Percentiles rank a stretch among this genome's conserved stretches.
Conservation (phyloP, 371 early-diverging fungal species). For the Zancudomyces culisetae region DNA sequence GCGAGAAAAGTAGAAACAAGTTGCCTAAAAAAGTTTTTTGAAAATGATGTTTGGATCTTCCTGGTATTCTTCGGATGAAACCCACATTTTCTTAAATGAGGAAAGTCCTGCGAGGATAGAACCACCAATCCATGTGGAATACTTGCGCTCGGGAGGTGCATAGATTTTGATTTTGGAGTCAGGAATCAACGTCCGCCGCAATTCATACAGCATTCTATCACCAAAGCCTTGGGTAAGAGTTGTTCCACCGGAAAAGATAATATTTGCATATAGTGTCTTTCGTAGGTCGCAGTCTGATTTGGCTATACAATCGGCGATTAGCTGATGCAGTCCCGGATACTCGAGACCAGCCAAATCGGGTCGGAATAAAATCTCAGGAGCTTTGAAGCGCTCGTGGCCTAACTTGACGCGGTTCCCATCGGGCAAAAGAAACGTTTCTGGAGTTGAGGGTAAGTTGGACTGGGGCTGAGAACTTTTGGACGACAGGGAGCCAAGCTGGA, state of each 20-base stretch:
- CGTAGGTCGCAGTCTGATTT: conserved; percentile 83
- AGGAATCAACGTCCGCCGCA: conserved; percentile 58
- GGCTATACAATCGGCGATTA: conserved; percentile 71
- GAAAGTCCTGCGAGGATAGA: conserved; percentile 84
- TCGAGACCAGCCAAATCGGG: conserved; percentile 79
- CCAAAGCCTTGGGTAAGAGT: conserved; percentile 78
- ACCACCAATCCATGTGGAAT: conserved; percentile 95
- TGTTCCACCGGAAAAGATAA: conserved; percentile 86
- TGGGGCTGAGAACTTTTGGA: conserved; percentile 5
- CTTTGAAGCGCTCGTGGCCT: conserved; percentile 59
- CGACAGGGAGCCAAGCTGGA: conserved; percentile 3
- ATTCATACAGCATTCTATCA: conserved; percentile 75
- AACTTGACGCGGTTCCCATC: conserved; percentile 82
- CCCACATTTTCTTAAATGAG: conserved; percentile 91
- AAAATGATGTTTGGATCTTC: conserved; percentile 68
- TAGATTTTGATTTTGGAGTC: conserved; percentile 89
- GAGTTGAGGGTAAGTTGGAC: not conserved
- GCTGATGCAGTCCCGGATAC: conserved; percentile 73
- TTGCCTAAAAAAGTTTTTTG: conserved; percentile 54
- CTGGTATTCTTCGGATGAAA: conserved; percentile 64
- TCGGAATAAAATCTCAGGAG: conserved; percentile 66
- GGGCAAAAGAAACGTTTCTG: conserved; percentile 68
- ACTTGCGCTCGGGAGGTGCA: conserved; percentile 93
- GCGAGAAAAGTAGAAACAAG: too few relatives aligned
- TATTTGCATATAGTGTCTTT: conserved; percentile 61